phyloP scores from a whole-genome alignment of 2,329 filamentous ascomycete genomes.

The Simplicillium sp. region DNA sequence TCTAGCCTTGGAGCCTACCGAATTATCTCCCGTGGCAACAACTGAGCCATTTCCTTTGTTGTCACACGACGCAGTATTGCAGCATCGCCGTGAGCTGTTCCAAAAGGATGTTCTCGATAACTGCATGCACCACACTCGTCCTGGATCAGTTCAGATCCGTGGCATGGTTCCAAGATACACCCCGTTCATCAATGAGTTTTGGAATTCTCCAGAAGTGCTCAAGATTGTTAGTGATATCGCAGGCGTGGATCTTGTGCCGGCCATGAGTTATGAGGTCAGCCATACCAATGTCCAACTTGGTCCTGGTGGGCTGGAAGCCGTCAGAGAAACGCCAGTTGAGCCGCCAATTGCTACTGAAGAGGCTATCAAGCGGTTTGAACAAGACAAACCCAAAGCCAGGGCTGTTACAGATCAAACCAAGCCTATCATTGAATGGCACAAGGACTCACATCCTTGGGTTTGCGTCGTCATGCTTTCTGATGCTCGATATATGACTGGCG shows the following conservation, averaged over 20 bases:
- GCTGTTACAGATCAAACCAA: conserved; percentile 11
- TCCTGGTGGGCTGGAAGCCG: conserved; percentile 9
- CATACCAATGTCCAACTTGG: conserved; percentile 42
- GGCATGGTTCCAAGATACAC: conserved; percentile 19
- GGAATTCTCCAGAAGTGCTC: conserved; percentile 46
- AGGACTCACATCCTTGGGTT: conserved; percentile 40
- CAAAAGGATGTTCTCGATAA: conserved; percentile 16
- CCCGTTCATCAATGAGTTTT: conserved; percentile 25
- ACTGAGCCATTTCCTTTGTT: conserved; percentile 20
- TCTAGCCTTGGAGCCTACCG: conserved; percentile 9
- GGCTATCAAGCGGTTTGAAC: conserved; percentile 4
- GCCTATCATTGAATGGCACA: conserved; percentile 31
- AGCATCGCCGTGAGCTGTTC: conserved; percentile 13
- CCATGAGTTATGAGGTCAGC: conserved; percentile 47
- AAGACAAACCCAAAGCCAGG: conserved; percentile 10
- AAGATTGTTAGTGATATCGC: conserved; percentile 44
- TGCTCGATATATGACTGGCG: conserved; percentile 34
- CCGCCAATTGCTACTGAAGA: conserved; percentile 14
- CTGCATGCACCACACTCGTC: conserved; percentile 16
- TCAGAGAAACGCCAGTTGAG: conserved; percentile 16
- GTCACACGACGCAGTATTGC: conserved; percentile 12
- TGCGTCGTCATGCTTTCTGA: conserved; percentile 43
- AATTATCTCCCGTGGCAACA: conserved; percentile 15
- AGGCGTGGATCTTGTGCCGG: conserved; percentile 46
- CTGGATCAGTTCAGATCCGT: conserved; percentile 16